Percentiles rank a stretch among this genome's conserved stretches.
These are phyloP conservation scores for Cicer arietinum DNA, from an alignment of 306 rosid genomes.

Conservation along the genomic window DNA sequence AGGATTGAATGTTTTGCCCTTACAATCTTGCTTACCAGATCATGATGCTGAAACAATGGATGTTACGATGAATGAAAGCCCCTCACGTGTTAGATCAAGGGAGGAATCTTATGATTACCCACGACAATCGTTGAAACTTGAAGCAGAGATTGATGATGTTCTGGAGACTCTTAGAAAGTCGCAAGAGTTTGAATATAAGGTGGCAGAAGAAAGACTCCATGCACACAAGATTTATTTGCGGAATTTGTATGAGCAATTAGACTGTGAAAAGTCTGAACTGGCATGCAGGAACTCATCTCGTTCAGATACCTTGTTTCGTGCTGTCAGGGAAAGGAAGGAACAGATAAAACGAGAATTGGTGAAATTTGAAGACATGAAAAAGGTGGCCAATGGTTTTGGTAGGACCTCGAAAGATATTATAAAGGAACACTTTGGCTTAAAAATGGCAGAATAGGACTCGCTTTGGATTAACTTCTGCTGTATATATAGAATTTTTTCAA, in stretches of 20 bases:
- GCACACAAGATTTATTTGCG: constrained; percentile 61
- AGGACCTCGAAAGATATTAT: constrained; percentile 51
- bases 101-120: constrained; percentile 45
- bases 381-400: constrained; percentile 71
- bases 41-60: constrained; percentile 47
- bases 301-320: constrained; percentile 43
- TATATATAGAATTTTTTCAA: neutral
- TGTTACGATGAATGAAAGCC: constrained; percentile 28
- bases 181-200: constrained; percentile 65
- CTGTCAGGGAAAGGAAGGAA: constrained; percentile 60
- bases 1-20: constrained; percentile 36
- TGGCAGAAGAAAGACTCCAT: constrained; percentile 66
- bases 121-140: constrained; percentile 50
- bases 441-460: constrained; percentile 41
- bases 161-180: constrained; percentile 64
- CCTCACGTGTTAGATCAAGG: constrained; percentile 38
- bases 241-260: constrained; percentile 66
- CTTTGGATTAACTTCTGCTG: neutral
- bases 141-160: constrained; percentile 60
- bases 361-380: constrained; percentile 65
- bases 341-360: constrained; percentile 60
- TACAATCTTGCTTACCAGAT: constrained; percentile 49
- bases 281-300: constrained; percentile 48
- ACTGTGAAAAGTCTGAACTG: constrained; percentile 57
- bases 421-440: constrained; percentile 63